Evolutionary conservation across 176 grass and related monocot species (phyloP).

Genomic region (Chloris gayana): DNA sequence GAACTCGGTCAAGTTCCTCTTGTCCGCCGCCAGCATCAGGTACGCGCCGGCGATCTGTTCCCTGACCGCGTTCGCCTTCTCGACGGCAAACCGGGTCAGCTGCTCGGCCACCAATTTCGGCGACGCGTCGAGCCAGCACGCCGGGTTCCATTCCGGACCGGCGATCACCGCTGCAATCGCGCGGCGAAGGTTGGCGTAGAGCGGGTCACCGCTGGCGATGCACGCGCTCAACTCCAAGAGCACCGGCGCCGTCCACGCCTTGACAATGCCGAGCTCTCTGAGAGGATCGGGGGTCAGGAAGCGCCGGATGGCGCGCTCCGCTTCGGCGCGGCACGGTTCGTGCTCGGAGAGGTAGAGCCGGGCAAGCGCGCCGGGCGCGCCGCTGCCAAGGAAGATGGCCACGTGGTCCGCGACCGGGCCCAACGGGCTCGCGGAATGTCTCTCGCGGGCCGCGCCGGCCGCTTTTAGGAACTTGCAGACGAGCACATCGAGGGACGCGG

Average conservation of each 20-base stretch:
- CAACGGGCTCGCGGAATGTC: neutral
- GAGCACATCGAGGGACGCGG: constrained; percentile 31
- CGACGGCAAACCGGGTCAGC: neutral
- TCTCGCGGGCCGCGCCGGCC: neutral
- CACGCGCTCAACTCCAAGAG: constrained; percentile 47
- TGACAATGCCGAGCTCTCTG: neutral
- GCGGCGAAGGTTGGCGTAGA: constrained; percentile 43
- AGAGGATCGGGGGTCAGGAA: neutral
- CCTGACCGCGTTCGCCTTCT: neutral
- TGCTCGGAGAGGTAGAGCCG: constrained; percentile 48
- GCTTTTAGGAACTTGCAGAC: constrained; percentile 37
- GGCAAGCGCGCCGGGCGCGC: constrained; percentile 33
- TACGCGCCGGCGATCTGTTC: neutral
- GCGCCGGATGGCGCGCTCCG: constrained; percentile 39
- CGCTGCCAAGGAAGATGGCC: constrained; percentile 42
- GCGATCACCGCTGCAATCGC: neutral
- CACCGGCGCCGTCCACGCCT: constrained; percentile 29
- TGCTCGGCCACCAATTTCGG: neutral
- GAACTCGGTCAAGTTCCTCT: neutral
- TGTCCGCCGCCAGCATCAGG: neutral
- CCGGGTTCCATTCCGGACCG: neutral
- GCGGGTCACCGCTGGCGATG: neutral
- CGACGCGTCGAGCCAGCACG: neutral
- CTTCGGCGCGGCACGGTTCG: neutral
- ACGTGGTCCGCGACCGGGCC: constrained; percentile 30